phyloP scores from a whole-genome alignment of 1,284 basidiomycete species.

The Tylopilus sp. region DNA sequence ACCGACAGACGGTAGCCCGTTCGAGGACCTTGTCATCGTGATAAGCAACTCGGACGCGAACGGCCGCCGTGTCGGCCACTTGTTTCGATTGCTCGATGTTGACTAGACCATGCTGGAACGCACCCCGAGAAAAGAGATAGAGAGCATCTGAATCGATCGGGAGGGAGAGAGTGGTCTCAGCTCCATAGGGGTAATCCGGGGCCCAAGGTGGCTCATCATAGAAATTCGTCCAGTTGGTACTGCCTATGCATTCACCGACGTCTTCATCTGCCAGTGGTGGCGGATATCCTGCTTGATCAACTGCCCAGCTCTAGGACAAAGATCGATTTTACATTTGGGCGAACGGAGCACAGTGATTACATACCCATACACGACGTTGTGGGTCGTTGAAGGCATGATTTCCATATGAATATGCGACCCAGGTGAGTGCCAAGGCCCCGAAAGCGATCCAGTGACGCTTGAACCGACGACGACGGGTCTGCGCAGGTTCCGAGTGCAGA shows the following conservation, averaged over 20 bases:
- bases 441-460: conserved; percentile 14
- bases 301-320: conserved; percentile 6
- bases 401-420: conserved; percentile 14
- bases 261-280: background rate
- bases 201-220: conserved; percentile 29
- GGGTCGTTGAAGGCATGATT: conserved; percentile 2
- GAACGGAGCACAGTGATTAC: background rate
- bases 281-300: background rate
- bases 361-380: conserved; percentile 11
- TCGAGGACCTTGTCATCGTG: conserved; percentile 24
- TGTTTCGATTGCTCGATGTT: conserved; percentile 32
- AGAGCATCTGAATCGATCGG: conserved; percentile 37
- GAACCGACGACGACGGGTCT: background rate
- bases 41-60: conserved; percentile 37
- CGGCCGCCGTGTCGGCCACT: conserved; percentile 26
- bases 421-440: conserved; percentile 6
- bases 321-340: background rate
- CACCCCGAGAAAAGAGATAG: conserved; percentile 38
- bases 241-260: conserved; percentile 13
- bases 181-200: conserved; percentile 20
- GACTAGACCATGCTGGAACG: conserved; percentile 30
- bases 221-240: conserved; percentile 27
- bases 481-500: background rate
- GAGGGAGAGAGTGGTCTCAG: conserved; percentile 35
- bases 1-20: conserved; percentile 37